Base-by-base conservation (phyloP, 73 alveolate species). In the Uronychia binucleata region DNA sequence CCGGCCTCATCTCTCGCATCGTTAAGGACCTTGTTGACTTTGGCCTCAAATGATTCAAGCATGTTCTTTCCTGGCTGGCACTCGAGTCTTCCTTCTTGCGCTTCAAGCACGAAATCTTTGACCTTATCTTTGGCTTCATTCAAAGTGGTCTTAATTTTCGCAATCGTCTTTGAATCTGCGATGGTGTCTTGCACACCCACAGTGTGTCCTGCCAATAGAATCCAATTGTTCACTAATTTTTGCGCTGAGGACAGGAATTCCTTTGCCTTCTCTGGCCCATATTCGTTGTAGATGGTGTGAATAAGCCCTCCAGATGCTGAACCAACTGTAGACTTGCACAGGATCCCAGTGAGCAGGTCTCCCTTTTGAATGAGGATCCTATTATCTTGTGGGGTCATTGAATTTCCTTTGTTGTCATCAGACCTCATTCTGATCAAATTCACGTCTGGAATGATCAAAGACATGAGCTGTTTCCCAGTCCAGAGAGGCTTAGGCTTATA, bases 401-500 rank as follows among this genome's bases (percentile, higher is more conserved):
- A 89, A 57, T 86, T 92, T 29, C 86, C 90, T 31, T 83, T 89
- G 30, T 77, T 57, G 32, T 88, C 86, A 58, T 92, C 89, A 77
- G 86, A 82, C 58, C 94, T 81, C 79, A 76, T 60, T 31, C 77
- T 80, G 33, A 46, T 28, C 5, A 86, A 31, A 74, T 90, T 90
- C 30, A 90, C 93, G 88, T 98, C 97, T 13, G 99, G 99, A 59
- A 98, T 89, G 78, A 98, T 93, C 85, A 97, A 84, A 75, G 99
- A 93, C 93, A 98, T 91, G 58, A 98, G 91, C 89, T 98, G 99
- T 87, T 97, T 98, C 57, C 99, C 99, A 58, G 99, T 92, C 99
- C 99, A 98, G 76, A 98, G 94, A 75, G 99, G 99, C 87, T 94
- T 89, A 11, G 99, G 99, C 79, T 96, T 98, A 58, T 98, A 87